Evolutionary conservation across 768 basidiomycete genomes (phyloP), one percentile per base, ranked within the genome.

Genomic region (Boletus rubescentipes): DNA sequence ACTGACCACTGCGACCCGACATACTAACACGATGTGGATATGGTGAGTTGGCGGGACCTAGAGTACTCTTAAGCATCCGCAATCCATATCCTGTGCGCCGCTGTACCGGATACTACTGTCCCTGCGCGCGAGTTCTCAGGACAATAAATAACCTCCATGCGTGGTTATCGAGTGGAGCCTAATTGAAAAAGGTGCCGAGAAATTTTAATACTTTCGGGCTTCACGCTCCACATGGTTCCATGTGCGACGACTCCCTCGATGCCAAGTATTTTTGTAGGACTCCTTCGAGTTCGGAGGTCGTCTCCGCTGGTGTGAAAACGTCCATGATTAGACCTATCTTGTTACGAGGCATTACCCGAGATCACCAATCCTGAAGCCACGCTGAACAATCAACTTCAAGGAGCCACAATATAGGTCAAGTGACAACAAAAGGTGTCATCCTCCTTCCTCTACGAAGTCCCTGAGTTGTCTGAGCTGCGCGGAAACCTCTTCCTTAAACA

Each of bases 401-500:
- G 20, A 26, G n/a, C n/a, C 9, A 5, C 34, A 37, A 42, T 16
- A 40, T 8, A 37, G 26, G 34, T 58, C 46, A 52, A n/a, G 34
- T 37, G 48, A 48, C 34, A 40, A 44, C 30, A 44, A 44, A 43
- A 29, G 35, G n/a, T 15, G 43, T 62, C 55, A 55, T 69, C 67
- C 72, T 44, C 75, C 76, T 44, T 74, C 72, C 76, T 83, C 87
- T 5, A 86, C 84, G 64, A 86, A 86, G 52, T 84, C 82, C 61
- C 82, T 80, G 36, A 91, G 74, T 59, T 86, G 80, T 60, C 80
- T 77, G 29, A 93, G 77, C 61, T 85, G 83, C 49, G 80, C 79
- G 39, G 89, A 87, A 12, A 91, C 83, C 54, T 87, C 86, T 49
- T 86, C 82, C 70, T 91, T 91, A 76, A 92, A 91, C 63, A 83